Evolutionary conservation across 2,329 filamentous ascomycete species (phyloP).

Genomic region (Pseudogymnoascus sp.): DNA sequence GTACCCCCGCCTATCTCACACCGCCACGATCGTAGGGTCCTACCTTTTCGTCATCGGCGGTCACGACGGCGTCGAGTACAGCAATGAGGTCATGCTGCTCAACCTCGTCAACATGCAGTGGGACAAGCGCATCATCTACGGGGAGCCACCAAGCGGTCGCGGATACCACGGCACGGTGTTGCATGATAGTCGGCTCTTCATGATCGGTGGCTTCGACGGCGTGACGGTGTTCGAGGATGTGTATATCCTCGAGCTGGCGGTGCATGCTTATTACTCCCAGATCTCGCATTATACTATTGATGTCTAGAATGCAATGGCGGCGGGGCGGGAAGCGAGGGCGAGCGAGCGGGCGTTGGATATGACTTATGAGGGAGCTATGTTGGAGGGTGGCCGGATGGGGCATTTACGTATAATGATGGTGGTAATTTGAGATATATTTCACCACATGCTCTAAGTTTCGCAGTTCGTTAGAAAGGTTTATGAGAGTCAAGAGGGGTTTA

Average conservation of each 20-base stretch:
- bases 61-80: constrained; percentile 63
- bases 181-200: constrained; percentile 55
- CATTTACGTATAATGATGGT: constrained; percentile 6
- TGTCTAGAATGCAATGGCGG: constrained; percentile 34
- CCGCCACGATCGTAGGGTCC: constrained; percentile 60
- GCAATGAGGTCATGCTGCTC: constrained; percentile 58
- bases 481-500: background rate
- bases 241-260: constrained; percentile 58
- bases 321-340: background rate
- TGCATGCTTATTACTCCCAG: constrained; percentile 65
- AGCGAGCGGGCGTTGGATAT: background rate
- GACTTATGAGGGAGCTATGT: constrained; percentile 2
- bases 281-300: constrained; percentile 66
- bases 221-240: constrained; percentile 61
- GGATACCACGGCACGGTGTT: constrained; percentile 61
- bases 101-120: constrained; percentile 69
- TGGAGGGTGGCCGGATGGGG: background rate
- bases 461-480: background rate
- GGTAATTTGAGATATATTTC: constrained; percentile 1
- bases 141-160: constrained; percentile 51
- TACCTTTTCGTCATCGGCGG: constrained; percentile 64
- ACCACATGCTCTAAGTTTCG: background rate
- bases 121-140: constrained; percentile 59
- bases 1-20: constrained; percentile 59
- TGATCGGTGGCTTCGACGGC: constrained; percentile 62